A percentile compares a stretch with the other conserved stretches of the same genome.
Conservation (phyloP, 1,139 yeast species). For the Kodamaea alishanica region DNA sequence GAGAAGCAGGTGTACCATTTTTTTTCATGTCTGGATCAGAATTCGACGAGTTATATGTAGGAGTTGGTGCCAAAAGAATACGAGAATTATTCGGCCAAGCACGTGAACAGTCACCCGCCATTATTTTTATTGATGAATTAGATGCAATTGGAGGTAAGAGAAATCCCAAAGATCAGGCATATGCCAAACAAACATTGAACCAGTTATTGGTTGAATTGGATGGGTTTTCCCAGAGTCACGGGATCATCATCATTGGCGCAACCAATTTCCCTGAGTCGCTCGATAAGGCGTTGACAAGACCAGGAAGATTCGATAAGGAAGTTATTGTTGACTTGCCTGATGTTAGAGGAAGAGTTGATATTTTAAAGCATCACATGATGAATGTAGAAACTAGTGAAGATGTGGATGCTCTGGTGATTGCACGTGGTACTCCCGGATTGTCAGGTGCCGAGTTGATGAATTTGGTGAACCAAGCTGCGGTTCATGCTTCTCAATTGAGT, state of each 20-base stretch:
- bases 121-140: slow-evolving; percentile 91
- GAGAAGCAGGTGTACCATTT: slow-evolving; percentile 98
- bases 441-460: slow-evolving; percentile 97
- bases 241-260: slow-evolving; percentile 95
- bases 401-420: slow-evolving; percentile 84
- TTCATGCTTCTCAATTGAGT: slow-evolving; percentile 88
- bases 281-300: slow-evolving; percentile 96
- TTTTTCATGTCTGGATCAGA: slow-evolving; percentile 98
- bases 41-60: slow-evolving; percentile 95
- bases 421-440: slow-evolving; percentile 96
- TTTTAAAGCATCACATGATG: slow-evolving; percentile 86
- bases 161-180: slow-evolving; percentile 96
- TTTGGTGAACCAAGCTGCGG: slow-evolving; percentile 96
- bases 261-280: slow-evolving; percentile 96
- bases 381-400: slow-evolving; percentile 81
- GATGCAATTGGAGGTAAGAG: slow-evolving; percentile 99
- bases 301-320: slow-evolving; percentile 96
- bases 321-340: slow-evolving; percentile 96
- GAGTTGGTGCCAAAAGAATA: slow-evolving; percentile 98
- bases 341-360: slow-evolving; percentile 94
- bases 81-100: slow-evolving; percentile 93
- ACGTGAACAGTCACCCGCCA: slow-evolving; percentile 93
- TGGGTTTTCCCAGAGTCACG: slow-evolving; percentile 90
- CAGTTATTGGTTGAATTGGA: slow-evolving; percentile 94
- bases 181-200: slow-evolving; percentile 94